Base-by-base conservation (phyloP, 2,329 filamentous ascomycete genomes). In the Aspergillus latus region DNA sequence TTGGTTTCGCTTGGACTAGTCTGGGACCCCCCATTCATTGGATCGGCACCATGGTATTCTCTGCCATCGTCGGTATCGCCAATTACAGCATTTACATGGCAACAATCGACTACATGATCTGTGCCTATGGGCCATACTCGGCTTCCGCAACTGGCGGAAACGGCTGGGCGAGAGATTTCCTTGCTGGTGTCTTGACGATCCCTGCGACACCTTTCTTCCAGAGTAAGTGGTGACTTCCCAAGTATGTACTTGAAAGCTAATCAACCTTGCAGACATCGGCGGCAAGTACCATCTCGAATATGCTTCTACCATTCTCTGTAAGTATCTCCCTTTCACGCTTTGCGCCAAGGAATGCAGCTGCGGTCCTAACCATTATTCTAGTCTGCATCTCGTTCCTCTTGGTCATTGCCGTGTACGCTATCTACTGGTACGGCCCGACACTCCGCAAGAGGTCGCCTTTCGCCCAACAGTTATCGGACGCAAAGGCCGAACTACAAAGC, bases 81-180 rank as follows among this genome's bases (percentile, higher is more conserved):
- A 88, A 88, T 64, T 82, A 80, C 57, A 72, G 75, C 13, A 86
- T 86, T 49, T 87, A 88, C 70, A 85, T 86, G 80, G 82, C 84
- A 6, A 86, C 84, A 2, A 86, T 88, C 62, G 84, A 87, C 65
- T 87, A 87, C 68, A 85, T 86, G 80, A 84, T 87, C 56, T 85
- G 82, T 52, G 84, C 85, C 2, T 88, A 88, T 64, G 86, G 85
- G 0, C 81, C 82, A 0, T 88, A 85, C 69, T 83, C 85, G 1
- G 84, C 85, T 8, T 87, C 84, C 0, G 86, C 86, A 1, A 87
- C 84, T 0, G 86, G 85, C 43, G 85, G 85, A 15, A 88, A 88
- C 62, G 86, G 84, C 13, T 87, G 86, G 69, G 79, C 84, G 28
- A 78, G 86, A 59, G 85, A 88, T 64, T 82, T 88, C 67, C 73